phyloP scores from a whole-genome alignment of 345 rosid species.

The Populus euphratica region DNA sequence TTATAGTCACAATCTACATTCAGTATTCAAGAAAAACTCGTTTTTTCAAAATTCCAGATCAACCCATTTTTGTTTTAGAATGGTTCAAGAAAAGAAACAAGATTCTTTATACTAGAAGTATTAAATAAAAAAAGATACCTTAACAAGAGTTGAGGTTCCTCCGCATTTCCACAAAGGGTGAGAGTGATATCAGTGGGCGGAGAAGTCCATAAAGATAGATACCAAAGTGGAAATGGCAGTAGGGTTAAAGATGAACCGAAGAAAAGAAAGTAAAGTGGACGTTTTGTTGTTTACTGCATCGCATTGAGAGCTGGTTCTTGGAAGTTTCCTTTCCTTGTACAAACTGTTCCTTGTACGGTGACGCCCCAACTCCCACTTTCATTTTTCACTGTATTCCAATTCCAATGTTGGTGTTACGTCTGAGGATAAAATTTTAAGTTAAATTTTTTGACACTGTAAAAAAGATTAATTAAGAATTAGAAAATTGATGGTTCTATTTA shows the following conservation, averaged over 20 bases:
- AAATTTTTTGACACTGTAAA: too few relatives aligned
- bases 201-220: background rate
- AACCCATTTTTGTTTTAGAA: background rate
- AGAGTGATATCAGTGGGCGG: constrained; percentile 6
- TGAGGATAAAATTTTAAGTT: too few relatives aligned
- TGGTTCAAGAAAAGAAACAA: background rate
- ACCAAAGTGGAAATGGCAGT: background rate
- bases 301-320: constrained; percentile 9
- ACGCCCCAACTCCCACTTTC: background rate
- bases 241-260: background rate
- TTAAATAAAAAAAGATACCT: background rate
- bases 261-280: background rate
- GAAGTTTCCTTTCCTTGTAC: constrained; percentile 21
- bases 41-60: background rate
- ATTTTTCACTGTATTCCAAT: too few relatives aligned
- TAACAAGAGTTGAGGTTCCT: background rate
- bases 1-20: background rate
- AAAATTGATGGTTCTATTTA: too few relatives aligned
- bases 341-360: background rate
- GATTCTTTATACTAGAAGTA: background rate
- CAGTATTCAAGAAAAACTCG: background rate
- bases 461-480: too few relatives aligned
- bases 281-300: background rate
- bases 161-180: background rate
- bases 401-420: too few relatives aligned